Percentiles rank a stretch among this genome's conserved stretches.
These are phyloP conservation scores for Catharanthus roseus DNA, from an alignment of 257 asterid species.

Conservation along the genomic window DNA sequence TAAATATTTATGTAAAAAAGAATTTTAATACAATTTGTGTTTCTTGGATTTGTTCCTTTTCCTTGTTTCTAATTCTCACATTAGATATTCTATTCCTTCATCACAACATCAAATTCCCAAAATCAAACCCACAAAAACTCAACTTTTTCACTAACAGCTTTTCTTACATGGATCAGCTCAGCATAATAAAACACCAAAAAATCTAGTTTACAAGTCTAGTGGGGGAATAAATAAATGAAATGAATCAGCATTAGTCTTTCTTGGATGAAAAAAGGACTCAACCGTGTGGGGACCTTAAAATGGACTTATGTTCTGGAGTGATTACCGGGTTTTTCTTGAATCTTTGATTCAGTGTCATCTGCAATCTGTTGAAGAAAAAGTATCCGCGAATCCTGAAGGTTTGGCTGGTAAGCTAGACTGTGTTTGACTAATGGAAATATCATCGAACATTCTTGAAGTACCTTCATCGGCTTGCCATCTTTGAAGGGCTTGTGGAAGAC, in stretches of 20 bases:
- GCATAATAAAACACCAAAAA: constrained; percentile 11
- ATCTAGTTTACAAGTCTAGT: constrained; percentile 14
- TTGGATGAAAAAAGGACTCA: constrained; percentile 11
- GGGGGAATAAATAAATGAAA: constrained; percentile 40
- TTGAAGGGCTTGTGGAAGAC: constrained; percentile 87
- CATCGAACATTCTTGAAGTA: constrained; percentile 85
- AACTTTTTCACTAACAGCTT: constrained; percentile 4
- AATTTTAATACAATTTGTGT: constrained; percentile 1
- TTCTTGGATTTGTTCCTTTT: background rate
- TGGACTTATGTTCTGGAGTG: background rate
- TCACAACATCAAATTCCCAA: background rate
- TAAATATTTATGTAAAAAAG: background rate
- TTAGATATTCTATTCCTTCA: no score
- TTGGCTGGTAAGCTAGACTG: constrained; percentile 78
- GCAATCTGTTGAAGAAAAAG: constrained; percentile 67
- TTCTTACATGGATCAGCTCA: constrained; percentile 10
- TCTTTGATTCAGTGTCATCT: constrained; percentile 35
- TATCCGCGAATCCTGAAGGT: constrained; percentile 66
- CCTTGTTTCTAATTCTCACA: background rate
- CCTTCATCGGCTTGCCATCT: constrained; percentile 95
- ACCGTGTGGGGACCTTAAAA: constrained; percentile 17
- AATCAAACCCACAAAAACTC: background rate
- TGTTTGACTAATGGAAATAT: constrained; percentile 52
- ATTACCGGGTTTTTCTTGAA: background rate
- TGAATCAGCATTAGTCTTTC: constrained; percentile 17